Percentiles rank a stretch among this genome's conserved stretches.
Evolutionary conservation across 169 alveolate genomes (phyloP).

Genomic region (Plasmodium billcollinsi): DNA sequence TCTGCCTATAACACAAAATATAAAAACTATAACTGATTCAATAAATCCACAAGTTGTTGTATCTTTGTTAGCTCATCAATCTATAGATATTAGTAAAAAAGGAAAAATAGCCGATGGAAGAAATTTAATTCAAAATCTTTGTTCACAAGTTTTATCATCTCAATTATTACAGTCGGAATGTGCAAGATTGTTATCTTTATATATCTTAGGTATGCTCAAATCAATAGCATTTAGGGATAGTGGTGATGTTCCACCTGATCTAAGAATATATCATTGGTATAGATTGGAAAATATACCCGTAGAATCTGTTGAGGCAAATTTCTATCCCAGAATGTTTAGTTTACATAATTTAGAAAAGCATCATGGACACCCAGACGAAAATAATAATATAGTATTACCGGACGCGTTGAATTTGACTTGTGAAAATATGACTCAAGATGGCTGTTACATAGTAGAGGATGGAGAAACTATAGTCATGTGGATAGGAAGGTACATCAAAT

Average conservation of each 20-base stretch:
- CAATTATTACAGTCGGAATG: slow-evolving; percentile 77
- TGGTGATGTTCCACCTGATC: slow-evolving; percentile 86
- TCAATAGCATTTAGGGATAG: slow-evolving; percentile 88
- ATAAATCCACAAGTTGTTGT: slow-evolving; percentile 87
- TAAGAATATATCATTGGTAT: slow-evolving; percentile 86
- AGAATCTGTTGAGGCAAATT: slow-evolving; percentile 84
- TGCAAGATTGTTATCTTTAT: slow-evolving; percentile 77
- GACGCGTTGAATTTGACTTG: slow-evolving; percentile 86
- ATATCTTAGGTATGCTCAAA: slow-evolving; percentile 88
- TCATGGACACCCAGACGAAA: slow-evolving; percentile 73
- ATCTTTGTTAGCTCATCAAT: slow-evolving; percentile 82
- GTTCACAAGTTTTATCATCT: slow-evolving; percentile 84
- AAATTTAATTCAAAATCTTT: slow-evolving; percentile 84
- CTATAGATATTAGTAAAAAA: slow-evolving; percentile 78
- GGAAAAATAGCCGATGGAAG: slow-evolving; percentile 90
- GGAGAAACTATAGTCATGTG: slow-evolving; percentile 91
- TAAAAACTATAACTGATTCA: slow-evolving; percentile 83
- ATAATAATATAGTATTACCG: slow-evolving; percentile 78
- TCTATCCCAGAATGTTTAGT: slow-evolving; percentile 89
- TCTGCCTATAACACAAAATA: slow-evolving; percentile 93
- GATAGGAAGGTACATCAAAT: slow-evolving; percentile 88
- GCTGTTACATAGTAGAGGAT: slow-evolving; percentile 90
- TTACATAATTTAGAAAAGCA: slow-evolving; percentile 81
- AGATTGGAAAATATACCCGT: slow-evolving; percentile 85
- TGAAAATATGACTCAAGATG: slow-evolving; percentile 89